Evolutionary conservation across 2,329 filamentous ascomycete species (phyloP), one percentile per base, ranked within the genome.

Genomic region (Exophiala sideris): DNA sequence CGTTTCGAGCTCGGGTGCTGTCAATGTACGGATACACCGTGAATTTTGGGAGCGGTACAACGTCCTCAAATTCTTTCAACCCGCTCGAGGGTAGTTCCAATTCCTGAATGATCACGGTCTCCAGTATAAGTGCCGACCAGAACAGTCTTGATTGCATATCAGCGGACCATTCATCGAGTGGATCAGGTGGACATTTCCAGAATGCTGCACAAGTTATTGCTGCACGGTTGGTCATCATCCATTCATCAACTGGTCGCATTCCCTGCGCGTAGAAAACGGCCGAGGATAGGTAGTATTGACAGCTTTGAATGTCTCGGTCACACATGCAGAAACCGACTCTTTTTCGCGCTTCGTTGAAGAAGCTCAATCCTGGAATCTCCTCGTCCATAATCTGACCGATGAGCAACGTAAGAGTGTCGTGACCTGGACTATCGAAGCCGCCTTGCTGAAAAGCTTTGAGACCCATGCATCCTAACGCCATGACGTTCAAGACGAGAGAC

Each of bases 81-180:
- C 76, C 75, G 46, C 77, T 79, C 12, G 76, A 68, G 3, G 79
- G 78, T 7, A 81, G 69, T 56, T 78, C 73, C 9, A 81, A 67
- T 56, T 81, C 79, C 63, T 81, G 78, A 0, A 77, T 76, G 10
- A 81, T 73, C 48, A 81, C 78, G 1, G 76, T 79, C 60, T 81
- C 78, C 58, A 79, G 78, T 76, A 80, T 79, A 41, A 80, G 68
- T 12, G 76, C 77, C 52, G 76, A 79, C 79, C 79, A 81, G 58
- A 79, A 81, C 1, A 80, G 70, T 14, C 78, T 70, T 2, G 77
- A 78, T 54, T 80, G 75, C 77, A 81, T 81, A 62, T 81, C 79
- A 4, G 76, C 74, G 55, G 78, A 75, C 78, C 78, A 81, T 29
- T 75, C 67, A 52, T 80, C 73, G 69, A 65, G 49, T 49, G 78